phyloP scores from a whole-genome alignment of 2,329 filamentous ascomycete species.

The Drechslera avenae region DNA sequence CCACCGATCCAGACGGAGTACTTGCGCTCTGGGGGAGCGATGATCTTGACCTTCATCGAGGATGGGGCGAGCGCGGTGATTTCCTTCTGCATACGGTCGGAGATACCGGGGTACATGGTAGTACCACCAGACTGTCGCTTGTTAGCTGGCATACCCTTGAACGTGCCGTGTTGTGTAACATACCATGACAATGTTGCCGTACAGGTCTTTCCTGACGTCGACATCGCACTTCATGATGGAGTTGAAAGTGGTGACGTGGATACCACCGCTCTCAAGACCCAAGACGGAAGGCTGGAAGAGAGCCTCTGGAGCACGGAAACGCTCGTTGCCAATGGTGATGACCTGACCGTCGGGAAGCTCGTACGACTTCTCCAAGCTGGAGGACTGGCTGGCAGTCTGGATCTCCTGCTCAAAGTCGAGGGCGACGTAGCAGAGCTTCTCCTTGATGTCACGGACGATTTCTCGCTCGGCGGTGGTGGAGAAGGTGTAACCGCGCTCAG shows the following conservation, averaged over 20 bases:
- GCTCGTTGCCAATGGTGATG: slow-evolving; percentile 99
- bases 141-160: slow-evolving; percentile 41
- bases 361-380: slow-evolving; percentile 99
- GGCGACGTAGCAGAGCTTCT: slow-evolving; percentile 99
- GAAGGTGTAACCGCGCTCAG: slow-evolving; percentile 99
- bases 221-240: slow-evolving; percentile 99
- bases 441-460: slow-evolving; percentile 99
- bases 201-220: slow-evolving; percentile 99
- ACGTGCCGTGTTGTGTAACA: slow-evolving; percentile 49
- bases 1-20: slow-evolving; percentile 99
- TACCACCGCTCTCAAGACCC: slow-evolving; percentile 97
- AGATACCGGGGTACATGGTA: slow-evolving; percentile 99
- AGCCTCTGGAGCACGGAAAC: slow-evolving; percentile 99
- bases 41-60: slow-evolving; percentile 99
- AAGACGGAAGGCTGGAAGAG: slow-evolving; percentile 99
- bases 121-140: slow-evolving; percentile 90
- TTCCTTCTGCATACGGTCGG: slow-evolving; percentile 99
- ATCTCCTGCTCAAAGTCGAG: slow-evolving; percentile 99
- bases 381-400: slow-evolving; percentile 98
- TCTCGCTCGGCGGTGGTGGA: slow-evolving; percentile 99
- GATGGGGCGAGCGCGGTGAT: slow-evolving; percentile 98
- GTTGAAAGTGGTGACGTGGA: slow-evolving; percentile 99
- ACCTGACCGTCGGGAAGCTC: slow-evolving; percentile 99
- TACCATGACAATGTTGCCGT: slow-evolving; percentile 99
- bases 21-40: slow-evolving; percentile 99